phyloP scores from a whole-genome alignment of 2,329 filamentous ascomycete genomes.

The Massarina eburnea region DNA sequence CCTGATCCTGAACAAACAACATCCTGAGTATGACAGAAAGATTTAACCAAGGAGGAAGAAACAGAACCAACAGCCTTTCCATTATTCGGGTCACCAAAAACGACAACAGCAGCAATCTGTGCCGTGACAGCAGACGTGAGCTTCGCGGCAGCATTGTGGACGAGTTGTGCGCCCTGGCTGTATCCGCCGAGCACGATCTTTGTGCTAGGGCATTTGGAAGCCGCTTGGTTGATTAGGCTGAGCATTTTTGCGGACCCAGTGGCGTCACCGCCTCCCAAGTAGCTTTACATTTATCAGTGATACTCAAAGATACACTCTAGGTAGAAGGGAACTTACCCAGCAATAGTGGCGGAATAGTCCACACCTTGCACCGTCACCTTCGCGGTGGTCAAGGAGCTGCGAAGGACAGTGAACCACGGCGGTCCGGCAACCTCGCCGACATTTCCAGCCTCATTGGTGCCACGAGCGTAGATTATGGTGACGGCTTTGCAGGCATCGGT shows the following conservation, averaged over 20 bases:
- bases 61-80: conserved; percentile 34
- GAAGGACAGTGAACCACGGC: conserved; percentile 50
- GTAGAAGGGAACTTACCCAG: too few relatives aligned
- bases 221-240: conserved; percentile 23
- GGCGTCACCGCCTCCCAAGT: conserved; percentile 47
- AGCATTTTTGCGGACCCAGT: conserved; percentile 46
- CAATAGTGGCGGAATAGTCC: conserved; percentile 47
- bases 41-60: conserved; percentile 30
- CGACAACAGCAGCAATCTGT: conserved; percentile 31
- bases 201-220: conserved; percentile 26
- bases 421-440: conserved; percentile 50
- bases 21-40: conserved; percentile 41
- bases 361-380: conserved; percentile 56
- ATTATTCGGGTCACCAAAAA: conserved; percentile 42
- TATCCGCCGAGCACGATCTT: conserved; percentile 35
- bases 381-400: conserved; percentile 38
- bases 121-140: conserved; percentile 23
- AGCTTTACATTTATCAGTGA: too few relatives aligned
- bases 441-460: conserved; percentile 54
- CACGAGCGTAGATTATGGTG: conserved; percentile 60
- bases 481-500: too few relatives aligned
- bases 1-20: conserved; percentile 36
- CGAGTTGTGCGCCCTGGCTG: conserved; percentile 45
- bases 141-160: conserved; percentile 48
- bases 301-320: too few relatives aligned